phyloP scores from a whole-genome alignment of 169 alveolate genomes.

The Eimeria mitis region DNA sequence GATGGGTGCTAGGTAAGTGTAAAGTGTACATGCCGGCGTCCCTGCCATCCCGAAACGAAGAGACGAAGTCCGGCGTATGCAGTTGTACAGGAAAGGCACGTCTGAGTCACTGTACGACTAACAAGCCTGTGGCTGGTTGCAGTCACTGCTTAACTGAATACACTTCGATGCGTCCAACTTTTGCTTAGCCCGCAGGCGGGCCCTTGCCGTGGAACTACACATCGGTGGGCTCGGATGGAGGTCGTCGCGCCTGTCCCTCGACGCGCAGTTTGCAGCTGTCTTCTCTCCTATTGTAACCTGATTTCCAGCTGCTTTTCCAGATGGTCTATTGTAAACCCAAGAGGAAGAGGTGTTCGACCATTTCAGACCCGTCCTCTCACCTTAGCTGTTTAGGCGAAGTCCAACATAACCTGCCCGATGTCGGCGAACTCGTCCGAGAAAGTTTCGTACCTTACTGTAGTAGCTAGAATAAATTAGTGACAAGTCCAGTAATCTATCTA shows the following conservation, averaged over 20 bases:
- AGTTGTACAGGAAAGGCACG: neutral
- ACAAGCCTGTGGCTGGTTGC: neutral
- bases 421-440: too few species aligned
- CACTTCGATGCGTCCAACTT: neutral
- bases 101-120: neutral
- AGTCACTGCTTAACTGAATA: neutral
- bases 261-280: neutral
- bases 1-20: neutral
- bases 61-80: neutral
- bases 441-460: too few species aligned
- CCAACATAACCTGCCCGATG: neutral
- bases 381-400: neutral
- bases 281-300: neutral
- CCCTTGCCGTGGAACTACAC: neutral
- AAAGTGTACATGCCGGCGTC: neutral
- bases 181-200: neutral
- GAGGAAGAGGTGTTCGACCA: neutral
- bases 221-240: neutral
- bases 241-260: neutral
- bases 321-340: neutral
- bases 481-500: neutral
- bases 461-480: neutral
- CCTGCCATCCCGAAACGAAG: neutral
- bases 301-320: neutral
- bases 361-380: neutral